phyloP scores from a whole-genome alignment of 2,329 filamentous ascomycete genomes.

The Alternaria triticina region DNA sequence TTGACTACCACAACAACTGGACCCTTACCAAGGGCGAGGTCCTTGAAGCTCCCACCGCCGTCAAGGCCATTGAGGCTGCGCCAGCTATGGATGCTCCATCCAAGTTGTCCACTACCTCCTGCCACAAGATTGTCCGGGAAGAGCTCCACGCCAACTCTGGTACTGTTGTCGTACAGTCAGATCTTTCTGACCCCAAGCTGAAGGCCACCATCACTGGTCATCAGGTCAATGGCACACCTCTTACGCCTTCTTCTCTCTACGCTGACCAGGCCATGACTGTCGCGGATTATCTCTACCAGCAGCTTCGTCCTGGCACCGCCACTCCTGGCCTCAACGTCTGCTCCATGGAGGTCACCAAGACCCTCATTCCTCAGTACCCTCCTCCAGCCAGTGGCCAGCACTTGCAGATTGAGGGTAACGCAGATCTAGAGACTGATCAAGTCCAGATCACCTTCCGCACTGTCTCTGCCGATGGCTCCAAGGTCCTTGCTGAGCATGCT shows the following conservation, averaged over 20 bases:
- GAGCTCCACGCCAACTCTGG: constrained; percentile 66
- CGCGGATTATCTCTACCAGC: constrained; percentile 71
- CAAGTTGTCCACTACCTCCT: constrained; percentile 69
- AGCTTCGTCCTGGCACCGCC: constrained; percentile 63
- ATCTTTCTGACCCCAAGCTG: constrained; percentile 68
- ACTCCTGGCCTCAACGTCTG: constrained; percentile 68
- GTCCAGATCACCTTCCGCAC: constrained; percentile 64
- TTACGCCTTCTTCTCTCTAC: constrained; percentile 70
- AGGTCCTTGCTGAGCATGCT: constrained; percentile 66
- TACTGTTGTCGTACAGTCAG: constrained; percentile 68
- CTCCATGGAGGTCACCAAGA: constrained; percentile 72
- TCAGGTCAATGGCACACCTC: constrained; percentile 69
- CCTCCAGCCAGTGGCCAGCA: constrained; percentile 62
- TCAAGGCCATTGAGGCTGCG: constrained; percentile 49
- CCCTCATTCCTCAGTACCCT: constrained; percentile 66
- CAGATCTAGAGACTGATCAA: constrained; percentile 61
- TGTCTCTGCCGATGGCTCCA: constrained; percentile 64
- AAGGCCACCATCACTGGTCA: constrained; percentile 69
- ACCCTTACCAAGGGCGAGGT: constrained; percentile 71
- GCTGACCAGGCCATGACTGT: constrained; percentile 71
- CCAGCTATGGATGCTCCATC: constrained; percentile 52
- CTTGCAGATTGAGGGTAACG: constrained; percentile 66
- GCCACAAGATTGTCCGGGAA: constrained; percentile 69
- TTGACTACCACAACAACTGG: constrained; percentile 76
- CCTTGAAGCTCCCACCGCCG: constrained; percentile 48